phyloP scores from a whole-genome alignment of 2,329 filamentous ascomycete genomes.

The Fusarium sp. region DNA sequence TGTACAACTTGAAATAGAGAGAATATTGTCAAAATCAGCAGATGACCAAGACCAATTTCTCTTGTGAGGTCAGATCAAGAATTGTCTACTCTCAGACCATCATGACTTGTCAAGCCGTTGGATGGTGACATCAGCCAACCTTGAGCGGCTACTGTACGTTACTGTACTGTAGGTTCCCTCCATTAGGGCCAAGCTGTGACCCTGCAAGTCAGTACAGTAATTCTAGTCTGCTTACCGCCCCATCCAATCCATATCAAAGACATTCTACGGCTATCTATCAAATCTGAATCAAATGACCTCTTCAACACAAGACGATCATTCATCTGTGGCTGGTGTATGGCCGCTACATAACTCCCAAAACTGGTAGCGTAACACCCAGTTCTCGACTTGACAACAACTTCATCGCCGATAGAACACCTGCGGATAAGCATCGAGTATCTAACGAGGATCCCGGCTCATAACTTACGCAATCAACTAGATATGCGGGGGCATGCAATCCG shows the following conservation, averaged over 20 bases:
- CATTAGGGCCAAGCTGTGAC: slow-evolving; percentile 6
- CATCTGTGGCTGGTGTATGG: slow-evolving; percentile 26
- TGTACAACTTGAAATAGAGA: background rate
- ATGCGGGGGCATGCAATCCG: slow-evolving; percentile 2
- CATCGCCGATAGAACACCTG: slow-evolving; percentile 5
- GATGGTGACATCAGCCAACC: slow-evolving; percentile 35
- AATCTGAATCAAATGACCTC: slow-evolving; percentile 11
- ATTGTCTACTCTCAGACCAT: slow-evolving; percentile 7
- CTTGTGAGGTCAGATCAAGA: slow-evolving; percentile 34
- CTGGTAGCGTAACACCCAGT: background rate
- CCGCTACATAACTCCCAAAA: slow-evolving; percentile 1
- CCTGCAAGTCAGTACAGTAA: background rate
- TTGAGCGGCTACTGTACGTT: slow-evolving; percentile 19
- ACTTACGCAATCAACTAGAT: slow-evolving; percentile 32
- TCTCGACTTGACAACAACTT: background rate
- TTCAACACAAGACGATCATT: background rate
- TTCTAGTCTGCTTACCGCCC: slow-evolving; percentile 28
- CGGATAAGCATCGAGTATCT: slow-evolving; percentile 18
- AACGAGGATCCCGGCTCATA: slow-evolving; percentile 20
- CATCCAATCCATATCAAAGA: slow-evolving; percentile 1
- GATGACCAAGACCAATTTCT: background rate
- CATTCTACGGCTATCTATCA: slow-evolving; percentile 1
- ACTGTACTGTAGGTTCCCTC: background rate
- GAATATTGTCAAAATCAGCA: background rate
- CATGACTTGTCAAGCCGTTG: slow-evolving; percentile 28